A percentile compares a stretch with the other conserved stretches of the same genome.
Evolutionary conservation across 768 basidiomycete genomes (phyloP).

Genomic region (Leccinum arenicola): DNA sequence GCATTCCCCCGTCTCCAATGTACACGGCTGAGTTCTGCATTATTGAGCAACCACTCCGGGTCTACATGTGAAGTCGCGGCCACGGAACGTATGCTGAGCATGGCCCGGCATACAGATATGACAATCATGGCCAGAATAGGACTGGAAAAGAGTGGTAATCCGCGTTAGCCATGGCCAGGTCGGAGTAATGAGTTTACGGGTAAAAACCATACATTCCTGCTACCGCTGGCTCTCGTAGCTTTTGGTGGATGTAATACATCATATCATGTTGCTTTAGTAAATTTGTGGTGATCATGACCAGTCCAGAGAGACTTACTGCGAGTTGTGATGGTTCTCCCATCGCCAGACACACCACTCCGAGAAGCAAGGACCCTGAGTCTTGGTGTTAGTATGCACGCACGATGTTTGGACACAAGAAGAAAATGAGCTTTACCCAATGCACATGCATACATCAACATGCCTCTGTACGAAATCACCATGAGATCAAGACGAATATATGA

Average conservation of each 20-base stretch:
- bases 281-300: not conserved
- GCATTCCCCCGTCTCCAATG: not conserved
- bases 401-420: not conserved
- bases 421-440: not conserved
- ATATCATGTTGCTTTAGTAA: not conserved
- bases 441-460: not conserved
- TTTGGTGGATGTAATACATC: not conserved
- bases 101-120: not conserved
- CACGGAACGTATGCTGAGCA: not conserved
- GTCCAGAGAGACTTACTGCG: not conserved
- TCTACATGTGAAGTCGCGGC: not conserved
- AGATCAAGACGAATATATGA: not conserved
- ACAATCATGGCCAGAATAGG: not conserved
- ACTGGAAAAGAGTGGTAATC: not conserved
- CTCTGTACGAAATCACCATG: not conserved
- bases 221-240: not conserved
- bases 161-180: not conserved
- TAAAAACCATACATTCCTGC: not conserved
- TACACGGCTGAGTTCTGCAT: not conserved
- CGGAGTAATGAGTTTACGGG: not conserved
- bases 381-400: not conserved
- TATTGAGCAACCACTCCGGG: not conserved
- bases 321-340: not conserved
- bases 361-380: not conserved
- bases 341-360: not conserved